Evolutionary conservation across 2,329 filamentous ascomycete species (phyloP), one percentile per base, ranked within the genome.

Genomic region (Thielaviopsis punctulata): DNA sequence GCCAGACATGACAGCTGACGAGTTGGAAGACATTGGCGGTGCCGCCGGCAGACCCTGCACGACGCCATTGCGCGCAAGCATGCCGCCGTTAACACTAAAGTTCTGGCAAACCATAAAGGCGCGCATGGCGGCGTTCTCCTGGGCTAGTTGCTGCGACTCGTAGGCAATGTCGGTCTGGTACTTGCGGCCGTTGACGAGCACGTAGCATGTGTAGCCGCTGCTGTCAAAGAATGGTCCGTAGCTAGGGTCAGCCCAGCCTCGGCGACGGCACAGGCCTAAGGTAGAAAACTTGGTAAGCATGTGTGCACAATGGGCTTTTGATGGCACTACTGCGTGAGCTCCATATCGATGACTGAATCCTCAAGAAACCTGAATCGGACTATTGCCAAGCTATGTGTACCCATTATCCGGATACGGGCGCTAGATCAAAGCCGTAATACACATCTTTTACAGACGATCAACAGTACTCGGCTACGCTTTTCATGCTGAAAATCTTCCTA

Each of bases 101-200:
- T 95, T 95, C 58, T 88, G 84, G 73, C 90, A 95, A 59, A 95
- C 92, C 79, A 95, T 90, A 68, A 95, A 96, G 54, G 90, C 90
- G 57, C 88, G 84, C 78, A 93, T 93, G 56, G 90, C 90, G 23
- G 90, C 90, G 61, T 90, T 92, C 66, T 96, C 89, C 63, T 88
- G 86, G 46, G 90, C 90, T 58, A 94, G 73, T 48, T 77, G 72
- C 64, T 90, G 85, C 57, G 83, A 85, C 64, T 85, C 80, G 69
- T 92, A 94, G 57, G 82, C 77, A 36, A 84, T 76, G 65, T 95
- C 88, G 44, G 89, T 95, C 65, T 89, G 86, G 70, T 95, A 96
- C 71, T 95, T 87, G 63, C 90, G 84, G 60, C 93, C 93, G 71
- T 96, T 95, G 65, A 96, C 90, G 57, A 92, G 78, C 53, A 95